phyloP scores from a whole-genome alignment of 192 early-diverging fungal genomes.

The Ambispora gerdemannii region DNA sequence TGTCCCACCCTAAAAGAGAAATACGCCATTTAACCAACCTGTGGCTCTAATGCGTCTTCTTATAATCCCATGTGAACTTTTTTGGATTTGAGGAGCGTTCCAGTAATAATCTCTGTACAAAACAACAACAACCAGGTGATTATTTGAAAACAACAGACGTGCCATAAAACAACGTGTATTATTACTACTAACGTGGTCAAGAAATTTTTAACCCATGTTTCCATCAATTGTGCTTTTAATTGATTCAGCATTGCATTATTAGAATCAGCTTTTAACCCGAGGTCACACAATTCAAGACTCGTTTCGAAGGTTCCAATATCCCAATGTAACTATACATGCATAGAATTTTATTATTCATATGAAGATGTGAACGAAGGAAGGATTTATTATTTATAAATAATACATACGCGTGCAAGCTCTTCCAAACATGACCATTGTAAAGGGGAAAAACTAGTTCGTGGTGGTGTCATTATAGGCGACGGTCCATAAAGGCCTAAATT shows the following conservation, averaged over 20 bases:
- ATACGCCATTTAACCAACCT: slow-evolving; percentile 4
- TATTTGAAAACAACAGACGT: neutral
- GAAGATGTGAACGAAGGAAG: neutral
- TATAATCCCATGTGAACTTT: neutral
- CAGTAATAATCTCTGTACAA: slow-evolving; percentile 19
- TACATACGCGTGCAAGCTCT: neutral
- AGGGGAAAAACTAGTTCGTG: neutral
- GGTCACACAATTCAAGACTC: neutral
- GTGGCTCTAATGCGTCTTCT: slow-evolving; percentile 10
- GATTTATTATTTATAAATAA: no score
- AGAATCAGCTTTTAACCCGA: slow-evolving; percentile 15
- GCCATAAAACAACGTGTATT: neutral
- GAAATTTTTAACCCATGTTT: slow-evolving; percentile 20
- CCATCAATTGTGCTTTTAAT: slow-evolving; percentile 18
- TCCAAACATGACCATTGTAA: neutral
- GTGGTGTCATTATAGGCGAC: neutral
- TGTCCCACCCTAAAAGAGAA: neutral
- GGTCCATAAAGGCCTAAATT: neutral
- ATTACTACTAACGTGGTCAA: neutral
- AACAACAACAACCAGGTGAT: neutral
- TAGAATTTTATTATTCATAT: neutral
- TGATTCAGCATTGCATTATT: slow-evolving; percentile 2
- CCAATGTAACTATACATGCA: neutral
- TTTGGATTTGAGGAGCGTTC: slow-evolving; percentile 1
- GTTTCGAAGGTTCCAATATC: neutral